These are phyloP conservation scores for Amanita rubescens DNA, from an alignment of 768 basidiomycete genomes.

Conservation along the genomic window DNA sequence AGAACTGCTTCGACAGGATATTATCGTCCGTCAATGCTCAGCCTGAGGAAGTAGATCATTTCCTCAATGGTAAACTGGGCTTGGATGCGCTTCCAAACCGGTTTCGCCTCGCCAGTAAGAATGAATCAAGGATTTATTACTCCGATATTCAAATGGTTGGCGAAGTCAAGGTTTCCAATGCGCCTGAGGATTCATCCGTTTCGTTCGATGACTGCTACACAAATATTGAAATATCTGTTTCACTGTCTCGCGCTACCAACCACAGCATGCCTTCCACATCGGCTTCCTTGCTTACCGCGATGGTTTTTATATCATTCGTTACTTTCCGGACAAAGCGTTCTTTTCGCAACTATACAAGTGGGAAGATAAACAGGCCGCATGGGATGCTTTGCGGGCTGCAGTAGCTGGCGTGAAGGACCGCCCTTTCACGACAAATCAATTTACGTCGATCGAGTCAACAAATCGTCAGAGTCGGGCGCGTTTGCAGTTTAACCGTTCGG, in stretches of 20 bases:
- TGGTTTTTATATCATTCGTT: background rate
- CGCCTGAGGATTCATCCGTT: background rate
- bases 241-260: background rate
- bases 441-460: background rate
- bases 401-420: background rate
- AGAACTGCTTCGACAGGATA: background rate
- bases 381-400: background rate
- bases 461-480: background rate
- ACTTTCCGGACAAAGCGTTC: background rate
- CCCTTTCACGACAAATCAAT: background rate
- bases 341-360: background rate
- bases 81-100: background rate
- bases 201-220: background rate
- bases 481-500: background rate
- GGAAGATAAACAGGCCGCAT: background rate
- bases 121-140: background rate
- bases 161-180: background rate
- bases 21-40: background rate
- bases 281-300: background rate
- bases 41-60: background rate
- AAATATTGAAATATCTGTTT: slow-evolving; percentile 1
- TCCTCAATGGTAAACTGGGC: background rate
- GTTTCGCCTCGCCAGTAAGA: background rate
- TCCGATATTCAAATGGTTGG: background rate
- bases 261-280: background rate